phyloP scores from a whole-genome alignment of 169 alveolate genomes.

The Eimeria mitis region DNA sequence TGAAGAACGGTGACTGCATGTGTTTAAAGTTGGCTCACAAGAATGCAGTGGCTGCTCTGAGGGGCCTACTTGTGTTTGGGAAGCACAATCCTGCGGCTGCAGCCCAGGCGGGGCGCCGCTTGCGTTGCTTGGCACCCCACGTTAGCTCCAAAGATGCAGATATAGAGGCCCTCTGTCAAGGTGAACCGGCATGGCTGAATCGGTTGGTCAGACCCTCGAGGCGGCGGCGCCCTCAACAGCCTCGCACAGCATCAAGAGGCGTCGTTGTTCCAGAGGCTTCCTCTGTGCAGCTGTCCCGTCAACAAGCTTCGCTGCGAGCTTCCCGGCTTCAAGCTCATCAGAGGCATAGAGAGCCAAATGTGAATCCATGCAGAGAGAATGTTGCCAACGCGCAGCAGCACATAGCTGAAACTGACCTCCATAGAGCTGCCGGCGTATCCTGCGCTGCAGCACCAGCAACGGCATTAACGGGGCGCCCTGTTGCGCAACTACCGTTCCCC shows the following conservation, averaged over 20 bases:
- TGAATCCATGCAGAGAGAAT: constrained; percentile 3
- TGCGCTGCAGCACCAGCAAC: neutral
- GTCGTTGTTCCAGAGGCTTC: neutral
- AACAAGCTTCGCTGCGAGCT: constrained; percentile 28
- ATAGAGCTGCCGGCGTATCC: neutral
- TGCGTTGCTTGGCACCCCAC: constrained; percentile 49
- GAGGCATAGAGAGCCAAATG: neutral
- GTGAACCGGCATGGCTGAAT: constrained; percentile 42
- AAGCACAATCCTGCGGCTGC: neutral
- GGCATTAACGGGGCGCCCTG: constrained; percentile 5
- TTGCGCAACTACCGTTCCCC: constrained; percentile 8
- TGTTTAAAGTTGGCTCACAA: constrained; percentile 43
- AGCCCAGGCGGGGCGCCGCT: constrained; percentile 17
- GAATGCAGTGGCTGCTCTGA: constrained; percentile 45
- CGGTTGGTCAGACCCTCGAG: constrained; percentile 47
- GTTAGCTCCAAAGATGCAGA: constrained; percentile 35
- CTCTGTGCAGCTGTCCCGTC: neutral
- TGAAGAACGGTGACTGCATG: constrained; percentile 4
- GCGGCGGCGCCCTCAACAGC: constrained; percentile 33
- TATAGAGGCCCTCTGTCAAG: constrained; percentile 53
- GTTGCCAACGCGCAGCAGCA: constrained; percentile 35
- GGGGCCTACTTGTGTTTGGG: constrained; percentile 27
- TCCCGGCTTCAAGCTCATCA: constrained; percentile 5
- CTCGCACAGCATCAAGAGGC: constrained; percentile 11
- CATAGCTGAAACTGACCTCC: neutral